A percentile compares a stretch with the other conserved stretches of the same genome.
Evolutionary conservation across 345 rosid species (phyloP).

Genomic region (Populus nigra): DNA sequence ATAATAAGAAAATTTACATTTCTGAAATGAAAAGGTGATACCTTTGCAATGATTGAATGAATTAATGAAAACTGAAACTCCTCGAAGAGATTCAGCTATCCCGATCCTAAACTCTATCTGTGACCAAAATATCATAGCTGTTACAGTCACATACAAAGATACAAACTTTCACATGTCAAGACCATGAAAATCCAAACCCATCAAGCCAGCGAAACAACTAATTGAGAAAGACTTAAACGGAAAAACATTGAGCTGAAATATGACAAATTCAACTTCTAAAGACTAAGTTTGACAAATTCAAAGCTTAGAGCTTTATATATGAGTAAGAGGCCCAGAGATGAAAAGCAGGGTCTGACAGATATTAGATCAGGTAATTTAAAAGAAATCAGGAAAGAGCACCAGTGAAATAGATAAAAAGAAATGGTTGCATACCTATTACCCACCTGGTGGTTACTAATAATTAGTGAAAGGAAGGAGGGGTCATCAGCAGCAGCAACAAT

Average conservation of each 20-base stretch:
- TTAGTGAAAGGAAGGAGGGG: not conserved
- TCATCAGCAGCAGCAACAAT: not conserved
- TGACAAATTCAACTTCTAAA: not conserved
- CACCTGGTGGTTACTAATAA: not conserved
- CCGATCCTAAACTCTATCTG: not conserved
- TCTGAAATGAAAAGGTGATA: not conserved
- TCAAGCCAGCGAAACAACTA: not conserved
- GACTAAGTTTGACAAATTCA: not conserved
- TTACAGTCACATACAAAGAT: not conserved
- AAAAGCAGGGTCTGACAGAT: not conserved
- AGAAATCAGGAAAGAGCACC: not conserved
- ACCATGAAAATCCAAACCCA: not conserved
- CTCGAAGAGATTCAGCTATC: not conserved
- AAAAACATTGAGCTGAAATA: not conserved
- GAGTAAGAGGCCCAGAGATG: not conserved
- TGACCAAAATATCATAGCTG: not conserved
- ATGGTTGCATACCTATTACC: not conserved
- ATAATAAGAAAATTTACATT: not conserved
- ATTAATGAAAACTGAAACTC: not conserved
- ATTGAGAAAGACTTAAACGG: not conserved
- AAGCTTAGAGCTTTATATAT: not conserved
- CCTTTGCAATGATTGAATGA: not conserved
- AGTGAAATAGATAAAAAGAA: not conserved
- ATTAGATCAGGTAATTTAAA: constrained; percentile 1
- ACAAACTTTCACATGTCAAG: not conserved